Percentiles rank a stretch among this genome's conserved stretches.
These are phyloP conservation scores for Pseudocercospora cruenta DNA, from an alignment of 2,329 filamentous ascomycete species.

Conservation along the genomic window DNA sequence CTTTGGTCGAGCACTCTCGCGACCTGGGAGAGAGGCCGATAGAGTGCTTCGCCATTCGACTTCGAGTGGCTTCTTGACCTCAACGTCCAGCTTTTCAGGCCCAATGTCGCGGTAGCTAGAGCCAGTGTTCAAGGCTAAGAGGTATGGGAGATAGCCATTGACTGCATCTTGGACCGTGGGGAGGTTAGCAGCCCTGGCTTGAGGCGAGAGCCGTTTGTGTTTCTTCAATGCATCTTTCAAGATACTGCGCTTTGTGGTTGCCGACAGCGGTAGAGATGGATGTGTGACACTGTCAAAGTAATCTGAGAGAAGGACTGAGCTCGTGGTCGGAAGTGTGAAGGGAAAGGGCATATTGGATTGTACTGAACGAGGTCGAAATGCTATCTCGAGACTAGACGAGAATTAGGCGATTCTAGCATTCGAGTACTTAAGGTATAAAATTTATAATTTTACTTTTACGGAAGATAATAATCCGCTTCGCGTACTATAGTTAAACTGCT, in stretches of 20 bases:
- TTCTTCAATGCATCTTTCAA: conserved; percentile 83
- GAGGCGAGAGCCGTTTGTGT: conserved; percentile 80
- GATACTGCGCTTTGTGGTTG: conserved; percentile 81
- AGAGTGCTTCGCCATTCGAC: conserved; percentile 82
- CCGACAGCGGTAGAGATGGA: conserved; percentile 80
- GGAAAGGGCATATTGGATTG: conserved; percentile 75
- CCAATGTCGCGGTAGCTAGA: conserved; percentile 53
- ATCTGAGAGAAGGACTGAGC: conserved; percentile 77
- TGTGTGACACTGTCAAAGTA: conserved; percentile 80
- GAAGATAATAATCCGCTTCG: too few species aligned
- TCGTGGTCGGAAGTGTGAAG: conserved; percentile 87
- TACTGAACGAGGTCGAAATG: too few species aligned
- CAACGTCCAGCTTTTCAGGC: conserved; percentile 68
- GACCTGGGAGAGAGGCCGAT: conserved; percentile 64
- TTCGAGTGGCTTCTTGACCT: conserved; percentile 69
- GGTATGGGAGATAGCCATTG: conserved; percentile 79
- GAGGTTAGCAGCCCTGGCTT: conserved; percentile 72
- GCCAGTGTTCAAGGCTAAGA: conserved; percentile 76
- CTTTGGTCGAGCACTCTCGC: conserved; percentile 68
- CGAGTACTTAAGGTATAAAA: too few species aligned
- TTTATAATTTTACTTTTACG: too few species aligned
- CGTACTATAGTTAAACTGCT: too few species aligned
- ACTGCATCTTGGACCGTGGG: conserved; percentile 69
- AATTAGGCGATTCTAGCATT: too few species aligned
- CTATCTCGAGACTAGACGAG: too few species aligned